Conservation (phyloP, 2,329 filamentous ascomycete species). For the Fusarium dimerum region DNA sequence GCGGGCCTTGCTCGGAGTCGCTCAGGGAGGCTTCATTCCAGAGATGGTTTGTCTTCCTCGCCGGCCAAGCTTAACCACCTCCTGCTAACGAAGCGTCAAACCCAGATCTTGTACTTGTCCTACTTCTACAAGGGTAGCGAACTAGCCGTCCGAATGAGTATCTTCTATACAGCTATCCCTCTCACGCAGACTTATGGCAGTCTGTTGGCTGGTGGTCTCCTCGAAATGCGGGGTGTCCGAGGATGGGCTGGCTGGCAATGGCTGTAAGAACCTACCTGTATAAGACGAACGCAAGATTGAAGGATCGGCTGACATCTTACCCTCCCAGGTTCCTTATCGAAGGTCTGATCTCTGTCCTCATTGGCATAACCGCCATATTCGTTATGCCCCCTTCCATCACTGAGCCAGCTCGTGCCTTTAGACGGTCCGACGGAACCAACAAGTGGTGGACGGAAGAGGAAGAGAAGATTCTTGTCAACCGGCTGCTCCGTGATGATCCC, state of each 20-base stretch:
- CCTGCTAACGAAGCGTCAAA: not conserved
- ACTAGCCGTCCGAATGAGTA: conserved; percentile 35
- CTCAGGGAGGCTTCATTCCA: conserved; percentile 43
- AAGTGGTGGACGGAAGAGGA: conserved; percentile 64
- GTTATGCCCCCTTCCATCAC: conserved; percentile 50
- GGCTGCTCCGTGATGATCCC: conserved; percentile 59
- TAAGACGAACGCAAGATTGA: not conserved
- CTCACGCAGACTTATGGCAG: conserved; percentile 41
- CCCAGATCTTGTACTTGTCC: conserved; percentile 41
- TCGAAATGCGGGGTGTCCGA: conserved; percentile 41
- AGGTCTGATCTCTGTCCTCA: conserved; percentile 43
- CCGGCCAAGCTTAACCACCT: too few relatives aligned
- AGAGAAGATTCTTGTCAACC: conserved; percentile 62
- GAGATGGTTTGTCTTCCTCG: conserved; percentile 32
- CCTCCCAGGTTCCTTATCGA: conserved; percentile 49
- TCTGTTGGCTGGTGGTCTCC: conserved; percentile 40
- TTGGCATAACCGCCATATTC: conserved; percentile 55
- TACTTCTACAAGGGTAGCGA: conserved; percentile 43
- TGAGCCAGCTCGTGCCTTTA: conserved; percentile 10
- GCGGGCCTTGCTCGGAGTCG: conserved; percentile 35
- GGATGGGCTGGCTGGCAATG: conserved; percentile 46
- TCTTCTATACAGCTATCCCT: conserved; percentile 45
- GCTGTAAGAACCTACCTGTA: too few relatives aligned
- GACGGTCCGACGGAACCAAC: conserved; percentile 37
- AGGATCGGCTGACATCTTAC: not conserved